Percentiles rank a stretch among this genome's conserved stretches.
phyloP scores from a whole-genome alignment of 2,329 filamentous ascomycete species.

The Stagonosporopsis vannaccii region DNA sequence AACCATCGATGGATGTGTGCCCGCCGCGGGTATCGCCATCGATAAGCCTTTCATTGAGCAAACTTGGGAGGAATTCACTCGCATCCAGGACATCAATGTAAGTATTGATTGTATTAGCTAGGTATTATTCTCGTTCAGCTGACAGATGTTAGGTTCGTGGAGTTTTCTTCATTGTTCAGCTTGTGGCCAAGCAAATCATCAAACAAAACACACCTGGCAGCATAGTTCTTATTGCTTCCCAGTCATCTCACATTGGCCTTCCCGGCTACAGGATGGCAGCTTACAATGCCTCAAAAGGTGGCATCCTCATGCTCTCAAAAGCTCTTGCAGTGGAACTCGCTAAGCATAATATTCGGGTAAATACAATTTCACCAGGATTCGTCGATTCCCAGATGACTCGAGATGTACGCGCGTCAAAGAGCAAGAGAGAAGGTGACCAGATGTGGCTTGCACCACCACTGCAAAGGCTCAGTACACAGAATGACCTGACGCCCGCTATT shows the following conservation, averaged over 20 bases:
- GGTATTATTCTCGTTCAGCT: background rate
- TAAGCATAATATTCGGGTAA: conserved; percentile 41
- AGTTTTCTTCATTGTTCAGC: conserved; percentile 53
- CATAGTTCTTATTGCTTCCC: conserved; percentile 52
- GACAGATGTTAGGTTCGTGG: conserved; percentile 46
- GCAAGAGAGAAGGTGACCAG: conserved; percentile 22
- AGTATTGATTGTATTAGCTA: conserved; percentile 11
- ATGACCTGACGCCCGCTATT: conserved; percentile 54
- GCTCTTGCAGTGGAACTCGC: conserved; percentile 46
- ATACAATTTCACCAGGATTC: conserved; percentile 46
- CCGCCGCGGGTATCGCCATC: conserved; percentile 51
- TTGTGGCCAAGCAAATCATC: conserved; percentile 51
- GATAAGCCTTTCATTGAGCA: conserved; percentile 57
- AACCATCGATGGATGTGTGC: conserved; percentile 27
- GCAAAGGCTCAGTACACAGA: conserved; percentile 51
- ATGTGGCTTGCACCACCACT: conserved; percentile 43
- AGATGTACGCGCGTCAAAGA: conserved; percentile 24
- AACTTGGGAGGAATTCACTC: conserved; percentile 53
- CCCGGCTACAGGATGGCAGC: conserved; percentile 51
- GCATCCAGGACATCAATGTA: conserved; percentile 55
- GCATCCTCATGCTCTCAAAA: conserved; percentile 51
- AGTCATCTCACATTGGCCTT: conserved; percentile 49
- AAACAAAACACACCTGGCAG: conserved; percentile 51
- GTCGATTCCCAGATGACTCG: conserved; percentile 39
- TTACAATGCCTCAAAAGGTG: conserved; percentile 56